These are phyloP conservation scores for Cutaneotrichosporon dermatis DNA, from an alignment of 1,284 basidiomycete genomes.

Conservation along the genomic window DNA sequence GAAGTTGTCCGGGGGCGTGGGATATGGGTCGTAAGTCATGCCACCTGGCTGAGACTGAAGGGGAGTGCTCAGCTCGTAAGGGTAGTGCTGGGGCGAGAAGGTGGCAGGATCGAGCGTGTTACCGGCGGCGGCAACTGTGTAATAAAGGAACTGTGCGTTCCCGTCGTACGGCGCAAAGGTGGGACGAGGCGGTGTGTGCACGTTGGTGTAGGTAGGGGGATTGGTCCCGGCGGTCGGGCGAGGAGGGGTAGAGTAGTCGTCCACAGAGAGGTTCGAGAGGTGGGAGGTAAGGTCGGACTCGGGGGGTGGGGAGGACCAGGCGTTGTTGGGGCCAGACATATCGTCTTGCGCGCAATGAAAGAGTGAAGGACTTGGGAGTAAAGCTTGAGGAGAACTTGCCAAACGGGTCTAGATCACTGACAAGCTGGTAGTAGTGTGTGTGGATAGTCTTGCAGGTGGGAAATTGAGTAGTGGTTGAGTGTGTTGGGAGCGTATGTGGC, in stretches of 20 bases:
- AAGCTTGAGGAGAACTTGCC: too few species aligned
- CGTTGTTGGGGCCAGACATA: slow-evolving; percentile 7
- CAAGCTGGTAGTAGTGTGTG: too few species aligned
- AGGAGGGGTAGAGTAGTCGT: slow-evolving; percentile 4
- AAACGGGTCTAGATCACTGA: too few species aligned
- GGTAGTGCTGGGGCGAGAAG: slow-evolving; percentile 3
- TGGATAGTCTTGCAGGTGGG: too few species aligned
- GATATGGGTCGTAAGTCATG: slow-evolving; percentile 14
- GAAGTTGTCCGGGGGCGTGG: slow-evolving; percentile 9
- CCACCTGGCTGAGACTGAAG: slow-evolving; percentile 8
- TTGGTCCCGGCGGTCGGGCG: neutral
- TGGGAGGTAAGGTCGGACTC: slow-evolving; percentile 10
- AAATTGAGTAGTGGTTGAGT: too few species aligned
- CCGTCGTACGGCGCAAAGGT: slow-evolving; percentile 5
- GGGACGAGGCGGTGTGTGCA: slow-evolving; percentile 12
- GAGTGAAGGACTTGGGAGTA: neutral
- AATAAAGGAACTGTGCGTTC: slow-evolving; percentile 15
- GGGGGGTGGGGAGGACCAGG: slow-evolving; percentile 7
- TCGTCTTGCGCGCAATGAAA: neutral
- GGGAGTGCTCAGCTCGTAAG: slow-evolving; percentile 10
- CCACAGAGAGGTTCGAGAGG: slow-evolving; percentile 10
- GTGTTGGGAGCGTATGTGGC: too few species aligned
- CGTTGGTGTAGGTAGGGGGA: slow-evolving; percentile 5
- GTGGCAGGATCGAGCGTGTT: slow-evolving; percentile 7
- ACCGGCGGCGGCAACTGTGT: slow-evolving; percentile 2